phyloP scores from a whole-genome alignment of 2,329 filamentous ascomycete species.

The Ophiostoma sp. region DNA sequence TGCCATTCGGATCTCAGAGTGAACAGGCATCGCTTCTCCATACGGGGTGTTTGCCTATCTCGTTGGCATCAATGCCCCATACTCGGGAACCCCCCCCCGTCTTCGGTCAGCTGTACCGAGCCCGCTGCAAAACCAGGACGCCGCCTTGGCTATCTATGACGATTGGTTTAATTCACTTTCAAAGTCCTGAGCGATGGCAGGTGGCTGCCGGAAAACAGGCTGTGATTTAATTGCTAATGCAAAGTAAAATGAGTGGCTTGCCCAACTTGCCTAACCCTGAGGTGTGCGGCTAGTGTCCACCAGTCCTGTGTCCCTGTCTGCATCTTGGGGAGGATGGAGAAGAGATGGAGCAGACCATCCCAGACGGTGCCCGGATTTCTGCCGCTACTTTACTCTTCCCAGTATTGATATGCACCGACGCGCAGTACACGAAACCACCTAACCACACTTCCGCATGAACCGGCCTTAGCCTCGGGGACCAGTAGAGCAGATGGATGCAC shows the following conservation, averaged over 20 bases:
- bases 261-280: neutral
- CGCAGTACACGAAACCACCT: neutral
- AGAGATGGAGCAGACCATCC: constrained; percentile 1
- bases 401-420: neutral
- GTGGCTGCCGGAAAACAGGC: neutral
- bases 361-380: neutral
- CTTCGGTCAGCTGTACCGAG: neutral
- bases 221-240: neutral
- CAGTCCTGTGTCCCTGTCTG: neutral
- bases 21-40: neutral
- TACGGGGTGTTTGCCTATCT: neutral
- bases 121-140: neutral
- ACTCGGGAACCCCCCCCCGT: neutral
- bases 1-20: neutral
- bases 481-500: too few relatives aligned
- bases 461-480: too few relatives aligned
- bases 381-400: neutral
- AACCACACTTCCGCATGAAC: too few relatives aligned
- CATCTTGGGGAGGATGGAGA: neutral
- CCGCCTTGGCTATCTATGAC: too few relatives aligned
- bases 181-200: neutral
- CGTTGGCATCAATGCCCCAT: neutral
- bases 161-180: neutral
- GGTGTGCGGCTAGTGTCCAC: neutral
- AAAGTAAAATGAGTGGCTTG: neutral